Percentiles rank a stretch among this genome's conserved stretches.
These are phyloP conservation scores for Antitrichia curtipendula DNA, from an alignment of 225 moss, liverwort and hornwort species.

Conservation along the genomic window DNA sequence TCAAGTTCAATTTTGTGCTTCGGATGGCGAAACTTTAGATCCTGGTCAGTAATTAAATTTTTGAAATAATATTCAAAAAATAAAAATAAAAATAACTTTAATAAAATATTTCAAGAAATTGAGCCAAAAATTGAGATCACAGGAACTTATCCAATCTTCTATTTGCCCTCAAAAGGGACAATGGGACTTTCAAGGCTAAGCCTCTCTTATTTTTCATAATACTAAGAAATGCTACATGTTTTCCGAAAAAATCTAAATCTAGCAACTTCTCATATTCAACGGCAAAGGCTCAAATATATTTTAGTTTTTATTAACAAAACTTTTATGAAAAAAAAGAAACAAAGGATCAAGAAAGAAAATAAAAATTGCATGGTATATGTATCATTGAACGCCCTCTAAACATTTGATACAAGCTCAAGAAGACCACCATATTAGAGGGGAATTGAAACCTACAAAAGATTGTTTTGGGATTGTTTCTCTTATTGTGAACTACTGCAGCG, in stretches of 20 bases:
- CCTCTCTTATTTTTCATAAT: neutral
- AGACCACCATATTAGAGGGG: no score
- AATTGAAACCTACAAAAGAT: no score
- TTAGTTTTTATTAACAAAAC: no score
- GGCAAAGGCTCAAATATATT: neutral
- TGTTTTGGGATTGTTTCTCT: no score
- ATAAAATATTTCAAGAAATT: neutral
- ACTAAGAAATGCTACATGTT: neutral
- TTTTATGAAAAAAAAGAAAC: no score
- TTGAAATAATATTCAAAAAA: rapidly evolving
- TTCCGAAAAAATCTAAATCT: neutral
- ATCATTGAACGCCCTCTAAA: neutral
- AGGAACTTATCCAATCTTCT: neutral
- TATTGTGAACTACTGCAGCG: no score
- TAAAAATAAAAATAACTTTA: rapidly evolving
- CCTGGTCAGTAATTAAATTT: rapidly evolving
- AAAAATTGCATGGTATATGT: neutral
- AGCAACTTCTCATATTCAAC: neutral
- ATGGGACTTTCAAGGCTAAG: rapidly evolving
- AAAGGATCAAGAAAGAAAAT: rapidly evolving
- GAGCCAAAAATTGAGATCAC: neutral
- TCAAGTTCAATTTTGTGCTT: neutral
- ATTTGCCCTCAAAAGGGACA: rapidly evolving
- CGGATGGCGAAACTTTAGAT: neutral
- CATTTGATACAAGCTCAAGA: no score